phyloP scores from a whole-genome alignment of 176 grass and related monocot species.

The Poa annua region DNA sequence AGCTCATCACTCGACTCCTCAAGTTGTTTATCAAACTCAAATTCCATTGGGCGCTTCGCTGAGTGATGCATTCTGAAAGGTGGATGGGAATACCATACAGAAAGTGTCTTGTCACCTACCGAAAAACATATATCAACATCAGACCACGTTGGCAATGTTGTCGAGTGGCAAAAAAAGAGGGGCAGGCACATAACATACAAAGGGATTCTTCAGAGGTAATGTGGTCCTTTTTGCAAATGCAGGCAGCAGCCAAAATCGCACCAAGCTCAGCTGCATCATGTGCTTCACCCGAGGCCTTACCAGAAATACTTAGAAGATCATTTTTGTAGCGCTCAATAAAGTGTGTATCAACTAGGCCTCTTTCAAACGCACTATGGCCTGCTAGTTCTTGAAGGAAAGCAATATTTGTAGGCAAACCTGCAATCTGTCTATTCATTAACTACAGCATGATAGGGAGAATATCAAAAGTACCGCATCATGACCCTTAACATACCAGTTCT shows the following conservation, averaged over 20 bases:
- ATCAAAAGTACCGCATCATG: not conserved
- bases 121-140: conserved; percentile 32
- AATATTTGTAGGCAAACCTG: conserved; percentile 90
- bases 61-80: conserved; percentile 91
- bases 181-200: conserved; percentile 58
- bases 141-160: conserved; percentile 6
- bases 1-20: conserved; percentile 55
- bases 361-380: conserved; percentile 87
- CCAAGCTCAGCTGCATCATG: conserved; percentile 51
- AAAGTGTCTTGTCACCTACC: conserved; percentile 56
- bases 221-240: conserved; percentile 73
- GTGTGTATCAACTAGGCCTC: conserved; percentile 80
- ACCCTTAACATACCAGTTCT: conserved; percentile 26
- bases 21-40: conserved; percentile 78
- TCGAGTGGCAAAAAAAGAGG: conserved; percentile 15
- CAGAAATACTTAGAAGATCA: conserved; percentile 66
- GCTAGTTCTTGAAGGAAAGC: conserved; percentile 83
- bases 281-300: conserved; percentile 45
- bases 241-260: conserved; percentile 78
- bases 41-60: conserved; percentile 60
- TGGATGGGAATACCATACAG: conserved; percentile 68
- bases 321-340: conserved; percentile 85
- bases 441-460: conserved; percentile 23
- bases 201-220: conserved; percentile 51
- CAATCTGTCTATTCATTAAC: conserved; percentile 69